A percentile compares a stretch with the other conserved stretches of the same genome.
Evolutionary conservation across 306 rosid species (phyloP).

Genomic region (Vicia faba): DNA sequence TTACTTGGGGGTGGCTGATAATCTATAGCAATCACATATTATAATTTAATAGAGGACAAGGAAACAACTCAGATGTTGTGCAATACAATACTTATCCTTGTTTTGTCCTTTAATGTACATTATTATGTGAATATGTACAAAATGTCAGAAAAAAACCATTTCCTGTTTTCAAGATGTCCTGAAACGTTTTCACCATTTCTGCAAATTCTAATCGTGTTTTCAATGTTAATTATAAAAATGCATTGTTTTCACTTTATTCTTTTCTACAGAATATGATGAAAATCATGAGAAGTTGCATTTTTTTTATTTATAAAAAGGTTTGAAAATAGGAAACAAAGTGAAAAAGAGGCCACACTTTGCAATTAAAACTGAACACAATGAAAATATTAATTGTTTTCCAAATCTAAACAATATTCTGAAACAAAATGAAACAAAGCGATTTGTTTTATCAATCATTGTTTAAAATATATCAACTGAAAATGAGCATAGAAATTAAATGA

Average conservation of each 20-base stretch:
- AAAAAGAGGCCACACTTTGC: no score
- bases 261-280: no score
- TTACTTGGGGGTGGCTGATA: constrained; percentile 18
- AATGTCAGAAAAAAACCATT: neutral
- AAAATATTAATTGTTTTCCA: neutral
- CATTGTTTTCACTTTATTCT: no score
- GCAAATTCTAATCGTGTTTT: neutral
- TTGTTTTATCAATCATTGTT: neutral
- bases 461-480: neutral
- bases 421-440: neutral
- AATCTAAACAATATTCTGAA: neutral
- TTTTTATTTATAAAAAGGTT: no score
- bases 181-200: neutral
- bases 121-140: neutral
- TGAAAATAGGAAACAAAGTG: no score
- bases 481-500: neutral
- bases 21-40: constrained; percentile 11
- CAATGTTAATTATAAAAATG: neutral
- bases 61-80: constrained; percentile 19
- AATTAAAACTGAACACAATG: no score
- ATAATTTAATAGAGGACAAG: constrained; percentile 13
- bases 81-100: constrained; percentile 17
- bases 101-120: constrained; percentile 16
- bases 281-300: no score
- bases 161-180: neutral